Evolutionary conservation across 2,329 filamentous ascomycete genomes (phyloP).

Genomic region (Amesomyces nigricolor): DNA sequence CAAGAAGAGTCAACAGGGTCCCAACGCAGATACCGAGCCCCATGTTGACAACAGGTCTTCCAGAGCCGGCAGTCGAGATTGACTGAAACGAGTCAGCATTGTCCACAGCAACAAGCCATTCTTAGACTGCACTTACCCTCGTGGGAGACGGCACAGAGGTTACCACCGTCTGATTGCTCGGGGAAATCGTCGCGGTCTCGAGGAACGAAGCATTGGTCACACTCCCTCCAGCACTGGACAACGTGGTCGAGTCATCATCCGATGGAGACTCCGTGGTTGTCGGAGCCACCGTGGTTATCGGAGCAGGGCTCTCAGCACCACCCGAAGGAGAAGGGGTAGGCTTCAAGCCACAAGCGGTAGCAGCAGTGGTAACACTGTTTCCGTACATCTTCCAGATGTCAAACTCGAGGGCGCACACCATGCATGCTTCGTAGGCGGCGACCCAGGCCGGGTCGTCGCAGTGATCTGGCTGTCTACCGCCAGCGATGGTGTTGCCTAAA

Average conservation of each 20-base stretch:
- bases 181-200: too few species aligned
- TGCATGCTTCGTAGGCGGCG: slow-evolving; percentile 38
- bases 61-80: too few species aligned
- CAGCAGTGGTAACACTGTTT: slow-evolving; percentile 31
- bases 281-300: slow-evolving; percentile 2
- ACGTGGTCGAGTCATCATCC: slow-evolving; percentile 21
- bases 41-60: too few species aligned
- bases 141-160: too few species aligned
- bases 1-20: too few species aligned
- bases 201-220: too few species aligned
- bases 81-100: too few species aligned
- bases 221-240: too few species aligned
- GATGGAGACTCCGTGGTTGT: not conserved
- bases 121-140: too few species aligned
- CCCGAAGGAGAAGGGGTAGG: slow-evolving; percentile 15
- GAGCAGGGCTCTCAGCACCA: slow-evolving; percentile 19
- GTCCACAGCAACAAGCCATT: too few species aligned
- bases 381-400: slow-evolving; percentile 43
- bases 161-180: too few species aligned
- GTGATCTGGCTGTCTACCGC: slow-evolving; percentile 31
- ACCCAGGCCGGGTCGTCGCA: slow-evolving; percentile 38
- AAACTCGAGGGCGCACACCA: slow-evolving; percentile 39
- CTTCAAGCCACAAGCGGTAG: slow-evolving; percentile 28
- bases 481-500: slow-evolving; percentile 32
- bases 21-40: too few species aligned